Conservation (phyloP, 805 yeast genomes). For the Maudiozyma serrabonitensis region DNA sequence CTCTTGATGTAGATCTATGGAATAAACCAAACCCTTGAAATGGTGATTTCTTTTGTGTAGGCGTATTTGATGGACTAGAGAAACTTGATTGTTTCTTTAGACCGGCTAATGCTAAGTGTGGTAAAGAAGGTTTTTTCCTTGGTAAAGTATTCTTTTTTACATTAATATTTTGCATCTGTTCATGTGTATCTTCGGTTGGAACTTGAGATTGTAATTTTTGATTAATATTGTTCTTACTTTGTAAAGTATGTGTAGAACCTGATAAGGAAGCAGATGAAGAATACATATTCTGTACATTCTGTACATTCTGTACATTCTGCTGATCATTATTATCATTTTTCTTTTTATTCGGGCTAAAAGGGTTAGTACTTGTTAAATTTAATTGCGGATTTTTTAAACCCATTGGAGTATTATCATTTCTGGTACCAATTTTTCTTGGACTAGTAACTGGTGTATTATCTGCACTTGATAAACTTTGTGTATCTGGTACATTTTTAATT, state of each 20-base stretch:
- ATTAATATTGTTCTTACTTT: neutral
- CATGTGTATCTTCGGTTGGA: neutral
- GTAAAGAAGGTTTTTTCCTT: conserved; percentile 22
- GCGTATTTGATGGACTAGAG: conserved; percentile 11
- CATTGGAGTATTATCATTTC: neutral
- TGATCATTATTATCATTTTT: neutral
- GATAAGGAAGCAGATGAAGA: neutral
- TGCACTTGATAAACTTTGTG: conserved; percentile 21
- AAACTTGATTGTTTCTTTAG: conserved; percentile 21
- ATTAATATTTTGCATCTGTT: conserved; percentile 1
- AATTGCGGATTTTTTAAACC: neutral
- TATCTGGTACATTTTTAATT: conserved; percentile 23
- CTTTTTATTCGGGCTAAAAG: neutral
- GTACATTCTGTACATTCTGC: neutral
- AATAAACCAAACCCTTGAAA: conserved; percentile 27
- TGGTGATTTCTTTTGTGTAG: conserved; percentile 25
- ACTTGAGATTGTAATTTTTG: neutral
- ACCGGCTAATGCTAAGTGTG: conserved; percentile 22
- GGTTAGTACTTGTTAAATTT: neutral
- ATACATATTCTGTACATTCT: neutral
- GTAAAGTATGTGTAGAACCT: neutral
- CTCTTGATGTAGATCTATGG: conserved; percentile 23
- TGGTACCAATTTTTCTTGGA: conserved; percentile 10
- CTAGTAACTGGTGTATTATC: conserved; percentile 19
- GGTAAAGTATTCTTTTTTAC: conserved; percentile 14